Base-by-base conservation (phyloP, 2,329 filamentous ascomycete species). In the Hypoxylon sp. region DNA sequence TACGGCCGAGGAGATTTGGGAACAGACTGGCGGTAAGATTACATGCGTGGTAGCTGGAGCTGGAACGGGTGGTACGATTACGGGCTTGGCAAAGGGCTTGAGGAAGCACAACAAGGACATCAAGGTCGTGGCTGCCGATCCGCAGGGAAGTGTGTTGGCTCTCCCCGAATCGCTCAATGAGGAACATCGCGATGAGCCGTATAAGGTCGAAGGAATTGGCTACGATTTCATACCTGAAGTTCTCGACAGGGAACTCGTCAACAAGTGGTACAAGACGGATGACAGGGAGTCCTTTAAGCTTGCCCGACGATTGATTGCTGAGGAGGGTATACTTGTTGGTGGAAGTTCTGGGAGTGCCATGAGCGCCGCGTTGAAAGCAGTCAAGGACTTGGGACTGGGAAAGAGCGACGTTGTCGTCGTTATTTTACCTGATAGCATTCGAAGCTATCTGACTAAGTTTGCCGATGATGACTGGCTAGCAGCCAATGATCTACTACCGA, bases 141-240 rank as follows among this genome's bases (percentile, higher is more conserved):
- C 96, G 0, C 88, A 94, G 52, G 96, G 96, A 55, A 97, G 93
- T 63, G 94, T 98, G 71, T 85, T 99, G 51, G 96, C 96, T 8
- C 75, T 97, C 30, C 96, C 96, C 1, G 88, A 91, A 71, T 74
- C 79, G 5, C 82, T 99, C 71, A 99, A 99, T 79, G 84, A 92
- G 50, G 90, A 92, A 69, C 88, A 90, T 76, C 86, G 87, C 65
- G 95, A 97, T 75, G 89, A 93, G 78, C 84, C 90, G 1, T 99
- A 99, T 84, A 98, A 99, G 83, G 96, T 99, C 0, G 96, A 99
- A 82, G 96, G 96, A 45, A 99, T 99, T 74, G 96, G 96, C 19
- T 99, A 99, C 78, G 96, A 99, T 79, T 99, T 99, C 78, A 91
- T 99, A 64, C 96, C 96, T 5, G 93, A 98, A 23, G 96, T 99